Base-by-base conservation (phyloP, 1,284 basidiomycete species). In the Rhodotorula glutinis region DNA sequence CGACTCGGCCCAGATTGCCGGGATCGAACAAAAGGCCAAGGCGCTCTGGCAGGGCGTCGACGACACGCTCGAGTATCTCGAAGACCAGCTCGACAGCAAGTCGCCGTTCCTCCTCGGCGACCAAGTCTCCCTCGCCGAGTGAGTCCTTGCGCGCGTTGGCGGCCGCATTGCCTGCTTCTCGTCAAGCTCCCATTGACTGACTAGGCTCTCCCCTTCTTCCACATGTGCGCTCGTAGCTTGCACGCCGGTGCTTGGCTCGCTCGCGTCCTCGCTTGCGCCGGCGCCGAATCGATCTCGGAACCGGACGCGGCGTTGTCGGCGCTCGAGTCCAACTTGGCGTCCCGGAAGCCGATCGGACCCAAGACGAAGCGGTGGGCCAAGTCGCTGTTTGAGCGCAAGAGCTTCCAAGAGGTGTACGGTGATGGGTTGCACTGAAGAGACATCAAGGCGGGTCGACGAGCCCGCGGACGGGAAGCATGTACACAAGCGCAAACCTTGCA, bases 181-280 rank as follows among this genome's bases (percentile, higher is more conserved):
- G 1, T 27, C 49, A 25, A 23, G 27, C 25, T 25, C 49, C 27
- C 21, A 25, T 38, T 11, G 33, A 38, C 27, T 3, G 9, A 7
- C 25, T n/a, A n/a, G n/a, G n/a, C n/a, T n/a, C n/a, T n/a, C n/a
- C n/a, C n/a, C n/a, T n/a, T n/a, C n/a, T n/a, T n/a, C n/a, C n/a
- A n/a, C 49, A 16, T 16, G 0, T 41, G 23, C 49, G 23, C 38
- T 14, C 54, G 21, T 55, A 73, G 73, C 67, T 49, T 75, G 1
- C 74, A 75, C 63, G 70, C 59, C 51, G 73, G 72, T 40, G 73
- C 73, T 17, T 75, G 67, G 67, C 67, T 75, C 63, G 73, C 72
- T 17, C 69, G 74, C 14, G 64, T 75, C 54, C 63, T 74, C 38
- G 73, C 71, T 56, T 53, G 51, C 38, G 62, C 62, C 3, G 74